Evolutionary conservation across 495 filamentous ascomycete genomes (phyloP).

Genomic region (Talaromyces borbonicus): DNA sequence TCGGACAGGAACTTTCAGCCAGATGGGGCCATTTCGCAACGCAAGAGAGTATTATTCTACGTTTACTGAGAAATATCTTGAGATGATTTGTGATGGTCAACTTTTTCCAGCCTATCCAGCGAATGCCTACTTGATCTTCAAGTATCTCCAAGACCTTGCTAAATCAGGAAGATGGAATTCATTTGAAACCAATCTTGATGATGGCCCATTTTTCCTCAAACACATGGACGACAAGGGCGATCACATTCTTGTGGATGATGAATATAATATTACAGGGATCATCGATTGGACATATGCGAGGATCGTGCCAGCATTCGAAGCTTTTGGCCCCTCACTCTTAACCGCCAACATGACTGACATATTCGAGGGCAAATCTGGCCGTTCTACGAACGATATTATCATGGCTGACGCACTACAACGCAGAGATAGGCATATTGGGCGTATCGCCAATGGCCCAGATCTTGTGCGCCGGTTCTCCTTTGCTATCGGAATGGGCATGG

Average conservation of each 20-base stretch:
- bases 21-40: slow-evolving; percentile 17
- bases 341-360: slow-evolving; percentile 3
- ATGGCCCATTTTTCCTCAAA: slow-evolving; percentile 6
- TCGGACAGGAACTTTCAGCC: slow-evolving; percentile 11
- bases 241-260: slow-evolving; percentile 28
- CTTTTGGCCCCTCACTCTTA: slow-evolving; percentile 8
- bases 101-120: slow-evolving; percentile 13
- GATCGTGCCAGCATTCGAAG: slow-evolving; percentile 4
- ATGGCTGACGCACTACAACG: not conserved
- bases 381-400: not conserved
- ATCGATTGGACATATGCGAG: slow-evolving; percentile 21
- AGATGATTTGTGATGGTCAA: slow-evolving; percentile 16
- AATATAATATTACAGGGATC: slow-evolving; percentile 27
- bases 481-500: slow-evolving; percentile 8
- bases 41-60: slow-evolving; percentile 13
- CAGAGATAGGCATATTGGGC: not conserved
- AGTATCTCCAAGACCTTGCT: slow-evolving; percentile 11
- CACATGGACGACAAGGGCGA: slow-evolving; percentile 10
- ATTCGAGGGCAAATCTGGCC: slow-evolving; percentile 4
- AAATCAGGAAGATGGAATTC: not conserved
- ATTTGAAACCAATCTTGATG: slow-evolving; percentile 6
- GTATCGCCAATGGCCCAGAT: slow-evolving; percentile 1
- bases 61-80: slow-evolving; percentile 15
- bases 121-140: slow-evolving; percentile 21
- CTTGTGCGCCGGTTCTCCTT: slow-evolving; percentile 9